These are phyloP conservation scores for Mortierella polycephala DNA, from an alignment of 371 early-diverging fungal genomes.

Conservation along the genomic window DNA sequence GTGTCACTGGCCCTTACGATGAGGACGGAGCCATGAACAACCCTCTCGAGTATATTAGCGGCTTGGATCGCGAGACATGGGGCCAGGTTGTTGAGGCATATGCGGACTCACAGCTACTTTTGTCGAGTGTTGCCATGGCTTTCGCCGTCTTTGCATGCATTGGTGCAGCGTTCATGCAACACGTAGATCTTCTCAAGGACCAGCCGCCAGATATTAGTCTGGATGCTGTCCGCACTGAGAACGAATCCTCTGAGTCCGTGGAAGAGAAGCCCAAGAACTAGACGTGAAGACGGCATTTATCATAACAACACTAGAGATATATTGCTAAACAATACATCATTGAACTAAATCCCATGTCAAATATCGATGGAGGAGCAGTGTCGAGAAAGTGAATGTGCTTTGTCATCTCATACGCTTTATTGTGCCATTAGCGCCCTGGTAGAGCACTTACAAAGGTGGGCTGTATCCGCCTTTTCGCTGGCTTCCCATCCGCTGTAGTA, in stretches of 20 bases:
- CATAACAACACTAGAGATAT: too few relatives aligned
- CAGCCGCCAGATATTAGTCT: background rate
- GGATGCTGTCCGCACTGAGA: too few relatives aligned
- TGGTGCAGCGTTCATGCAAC: slow-evolving; percentile 23
- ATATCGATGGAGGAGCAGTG: too few relatives aligned
- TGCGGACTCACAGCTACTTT: slow-evolving; percentile 48
- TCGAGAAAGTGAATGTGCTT: too few relatives aligned
- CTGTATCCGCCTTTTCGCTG: slow-evolving; percentile 40
- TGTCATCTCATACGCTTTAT: background rate
- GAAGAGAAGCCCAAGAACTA: too few relatives aligned
- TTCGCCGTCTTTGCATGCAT: slow-evolving; percentile 41
- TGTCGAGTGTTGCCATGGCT: slow-evolving; percentile 54
- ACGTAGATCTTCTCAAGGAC: slow-evolving; percentile 29
- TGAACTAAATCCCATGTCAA: too few relatives aligned
- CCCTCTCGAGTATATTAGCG: slow-evolving; percentile 15
- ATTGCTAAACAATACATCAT: too few relatives aligned
- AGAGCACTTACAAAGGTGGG: slow-evolving; percentile 50
- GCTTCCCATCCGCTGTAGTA: slow-evolving; percentile 5
- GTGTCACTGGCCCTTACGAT: slow-evolving; percentile 60
- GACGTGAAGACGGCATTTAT: too few relatives aligned
- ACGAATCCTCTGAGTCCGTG: too few relatives aligned
- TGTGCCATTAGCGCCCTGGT: slow-evolving; percentile 24
- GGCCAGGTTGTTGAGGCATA: slow-evolving; percentile 55
- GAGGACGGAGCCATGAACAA: slow-evolving; percentile 35
- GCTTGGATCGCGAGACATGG: slow-evolving; percentile 35